Conservation (phyloP, 148 eudicot species). For the Rhododendron williamsianum region DNA sequence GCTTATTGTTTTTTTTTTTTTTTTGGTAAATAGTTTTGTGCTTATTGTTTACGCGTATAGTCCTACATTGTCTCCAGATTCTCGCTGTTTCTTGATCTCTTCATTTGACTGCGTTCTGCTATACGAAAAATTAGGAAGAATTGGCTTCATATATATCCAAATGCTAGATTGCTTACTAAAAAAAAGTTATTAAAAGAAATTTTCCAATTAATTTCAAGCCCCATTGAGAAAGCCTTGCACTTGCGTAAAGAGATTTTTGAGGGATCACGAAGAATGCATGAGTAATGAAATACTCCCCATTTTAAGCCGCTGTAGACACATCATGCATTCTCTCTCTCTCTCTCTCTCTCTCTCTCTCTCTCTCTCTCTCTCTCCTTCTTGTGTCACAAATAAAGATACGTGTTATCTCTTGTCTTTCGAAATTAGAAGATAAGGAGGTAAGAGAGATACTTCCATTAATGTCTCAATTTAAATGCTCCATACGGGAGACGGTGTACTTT, state of each 20-base stretch:
- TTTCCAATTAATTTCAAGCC: neutral
- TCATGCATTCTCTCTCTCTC: neutral
- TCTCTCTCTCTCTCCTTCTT: too few relatives aligned
- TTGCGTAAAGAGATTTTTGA: neutral
- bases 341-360: neutral
- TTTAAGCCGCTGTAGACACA: neutral
- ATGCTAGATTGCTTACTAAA: neutral
- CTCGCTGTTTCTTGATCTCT: too few relatives aligned
- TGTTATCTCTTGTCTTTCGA: too few relatives aligned
- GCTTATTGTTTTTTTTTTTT: neutral
- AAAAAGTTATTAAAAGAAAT: neutral
- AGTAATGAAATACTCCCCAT: constrained; percentile 7
- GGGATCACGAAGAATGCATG: constrained; percentile 8
- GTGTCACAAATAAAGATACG: too few relatives aligned
- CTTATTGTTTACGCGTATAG: neutral
- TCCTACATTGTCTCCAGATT: neutral
- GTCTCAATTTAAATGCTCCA: too few relatives aligned
- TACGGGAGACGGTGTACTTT: too few relatives aligned
- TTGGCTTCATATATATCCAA: neutral
- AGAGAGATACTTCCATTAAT: too few relatives aligned
- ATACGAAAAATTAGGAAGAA: too few relatives aligned
- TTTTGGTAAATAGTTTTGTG: neutral
- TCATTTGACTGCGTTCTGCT: neutral
- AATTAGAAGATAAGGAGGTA: too few relatives aligned
- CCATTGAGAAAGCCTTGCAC: neutral